phyloP scores from a whole-genome alignment of 192 early-diverging fungal genomes.

The Jimgerdemannia flammicorona region DNA sequence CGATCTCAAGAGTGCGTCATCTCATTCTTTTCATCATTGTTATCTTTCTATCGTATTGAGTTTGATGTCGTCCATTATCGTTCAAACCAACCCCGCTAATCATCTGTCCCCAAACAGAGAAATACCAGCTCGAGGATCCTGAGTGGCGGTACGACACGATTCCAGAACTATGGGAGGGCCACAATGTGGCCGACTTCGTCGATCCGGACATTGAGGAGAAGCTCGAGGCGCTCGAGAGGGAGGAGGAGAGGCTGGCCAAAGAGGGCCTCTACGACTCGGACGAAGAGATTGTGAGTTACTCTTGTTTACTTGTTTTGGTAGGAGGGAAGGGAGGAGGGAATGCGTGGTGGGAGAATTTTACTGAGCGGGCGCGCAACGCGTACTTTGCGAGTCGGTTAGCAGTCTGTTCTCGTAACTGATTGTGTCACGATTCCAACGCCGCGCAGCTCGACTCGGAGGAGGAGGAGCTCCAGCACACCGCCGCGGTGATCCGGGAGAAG shows the following conservation, averaged over 20 bases:
- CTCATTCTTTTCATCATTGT: neutral
- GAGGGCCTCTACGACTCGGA: slow-evolving; percentile 91
- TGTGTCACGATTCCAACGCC: neutral
- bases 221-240: slow-evolving; percentile 91
- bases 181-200: slow-evolving; percentile 98
- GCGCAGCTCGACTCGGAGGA: slow-evolving; percentile 74
- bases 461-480: slow-evolving; percentile 69
- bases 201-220: slow-evolving; percentile 97
- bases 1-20: slow-evolving; percentile 78
- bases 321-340: neutral
- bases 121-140: slow-evolving; percentile 75
- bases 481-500: slow-evolving; percentile 78
- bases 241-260: slow-evolving; percentile 92
- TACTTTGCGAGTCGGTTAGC: neutral
- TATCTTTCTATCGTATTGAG: neutral
- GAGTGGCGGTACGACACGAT: slow-evolving; percentile 98
- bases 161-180: slow-evolving; percentile 98
- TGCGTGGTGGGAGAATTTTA: no score
- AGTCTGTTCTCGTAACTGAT: neutral
- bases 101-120: slow-evolving; percentile 40
- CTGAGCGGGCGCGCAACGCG: neutral
- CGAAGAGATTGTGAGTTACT: slow-evolving; percentile 50
- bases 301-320: neutral
- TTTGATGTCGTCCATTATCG: neutral
- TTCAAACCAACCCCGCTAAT: neutral